Conservation (phyloP, 371 early-diverging fungal species). For the Batkoa obscura region DNA sequence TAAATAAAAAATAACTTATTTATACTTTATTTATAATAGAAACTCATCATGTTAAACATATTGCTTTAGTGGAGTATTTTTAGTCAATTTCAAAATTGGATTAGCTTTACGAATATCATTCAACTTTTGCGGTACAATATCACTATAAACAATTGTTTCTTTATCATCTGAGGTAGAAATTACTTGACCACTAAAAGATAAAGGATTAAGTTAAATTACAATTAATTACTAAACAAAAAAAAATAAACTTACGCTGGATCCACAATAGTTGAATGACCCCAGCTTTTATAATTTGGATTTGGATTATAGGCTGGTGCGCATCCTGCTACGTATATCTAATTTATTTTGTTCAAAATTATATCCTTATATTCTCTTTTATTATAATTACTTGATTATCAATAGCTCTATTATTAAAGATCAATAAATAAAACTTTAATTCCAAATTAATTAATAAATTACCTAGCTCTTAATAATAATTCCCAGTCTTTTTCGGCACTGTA, state of each 20-base stretch:
- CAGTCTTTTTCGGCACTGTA: slow-evolving; percentile 88
- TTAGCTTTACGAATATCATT: slow-evolving; percentile 43
- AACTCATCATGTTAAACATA: no score
- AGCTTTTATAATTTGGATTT: slow-evolving; percentile 61
- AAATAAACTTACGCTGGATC: slow-evolving; percentile 37
- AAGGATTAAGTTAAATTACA: neutral
- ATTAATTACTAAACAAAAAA: neutral
- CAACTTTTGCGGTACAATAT: slow-evolving; percentile 44
- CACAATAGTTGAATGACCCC: slow-evolving; percentile 86
- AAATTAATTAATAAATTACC: slow-evolving; percentile 22
- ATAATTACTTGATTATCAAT: slow-evolving; percentile 31
- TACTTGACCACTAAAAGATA: slow-evolving; percentile 26
- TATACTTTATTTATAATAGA: no score
- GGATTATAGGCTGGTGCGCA: slow-evolving; percentile 85
- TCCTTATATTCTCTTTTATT: neutral
- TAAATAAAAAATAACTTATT: no score
- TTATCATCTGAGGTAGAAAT: slow-evolving; percentile 48
- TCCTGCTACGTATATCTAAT: slow-evolving; percentile 62
- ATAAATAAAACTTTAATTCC: slow-evolving; percentile 11
- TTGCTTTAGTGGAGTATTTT: slow-evolving; percentile 10
- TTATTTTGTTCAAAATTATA: slow-evolving; percentile 6
- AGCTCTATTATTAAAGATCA: slow-evolving; percentile 16
- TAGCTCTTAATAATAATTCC: slow-evolving; percentile 76
- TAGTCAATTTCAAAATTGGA: slow-evolving; percentile 56
- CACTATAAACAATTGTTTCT: slow-evolving; percentile 68